Base-by-base conservation (phyloP, 1,284 basidiomycete genomes). In the Irpex lacteus region DNA sequence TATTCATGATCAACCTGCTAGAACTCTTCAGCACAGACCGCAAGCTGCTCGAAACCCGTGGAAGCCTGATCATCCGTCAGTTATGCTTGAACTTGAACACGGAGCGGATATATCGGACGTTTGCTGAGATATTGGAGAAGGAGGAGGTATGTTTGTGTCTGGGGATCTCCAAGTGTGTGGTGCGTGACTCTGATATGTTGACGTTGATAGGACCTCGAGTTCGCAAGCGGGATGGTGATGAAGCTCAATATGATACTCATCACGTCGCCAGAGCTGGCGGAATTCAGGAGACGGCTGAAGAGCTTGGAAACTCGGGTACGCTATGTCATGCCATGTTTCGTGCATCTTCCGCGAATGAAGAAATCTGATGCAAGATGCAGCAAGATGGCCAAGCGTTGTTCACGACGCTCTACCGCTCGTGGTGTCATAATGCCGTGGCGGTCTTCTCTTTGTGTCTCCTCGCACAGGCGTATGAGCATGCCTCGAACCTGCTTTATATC, bases 381-480 rank as follows among this genome's bases (percentile, higher is more conserved):
- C 87, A 95, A 88, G 98, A 99, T 69, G 96, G 96, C 0, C 95
- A 98, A 78, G 88, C 88, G 5, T 78, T 99, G 26, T 99, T 99
- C 74, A 92, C 91, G 1, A 93, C 91, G 0, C 80, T 99, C 18
- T 99, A 99, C 74, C 86, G 95, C 44, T 98, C 95, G 49, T 99
- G 98, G 97, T 98, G 96, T 75, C 98, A 99, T 74, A 98, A 98
- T 73, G 93, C 98, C 0, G 96, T 99, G 26, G 92, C 98, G 0
- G 95, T 96, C 0, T 98, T 99, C 73, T 94, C 95, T 0, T 84
- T 99, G 3, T 99, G 98, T 76, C 83, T 99, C 19, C 82, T 99
- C 9, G 96, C 97, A 0, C 98, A 99, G 77, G 96, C 97, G 3
- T 99, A 99, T 72, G 98, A 99, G 74, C 98, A 99, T 76, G 98